Evolutionary conservation across 805 yeast genomes (phyloP).

Genomic region (Grigorovia yakushimaensis): DNA sequence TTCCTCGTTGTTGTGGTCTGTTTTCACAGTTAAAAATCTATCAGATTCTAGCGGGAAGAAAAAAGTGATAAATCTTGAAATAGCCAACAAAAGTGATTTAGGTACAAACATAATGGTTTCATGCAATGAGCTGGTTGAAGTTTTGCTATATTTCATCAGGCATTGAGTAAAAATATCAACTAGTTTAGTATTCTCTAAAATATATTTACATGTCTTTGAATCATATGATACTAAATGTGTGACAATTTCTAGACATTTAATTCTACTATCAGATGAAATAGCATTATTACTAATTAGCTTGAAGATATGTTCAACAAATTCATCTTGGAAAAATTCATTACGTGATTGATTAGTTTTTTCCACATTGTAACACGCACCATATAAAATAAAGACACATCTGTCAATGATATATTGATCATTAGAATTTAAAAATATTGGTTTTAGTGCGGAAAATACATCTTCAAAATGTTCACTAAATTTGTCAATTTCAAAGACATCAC

Average conservation of each 20-base stretch:
- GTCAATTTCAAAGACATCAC: conserved; percentile 1
- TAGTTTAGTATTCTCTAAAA: conserved; percentile 41
- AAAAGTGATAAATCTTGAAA: conserved; percentile 46
- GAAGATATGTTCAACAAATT: conserved; percentile 28
- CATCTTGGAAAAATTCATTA: conserved; percentile 13
- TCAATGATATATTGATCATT: conserved; percentile 35
- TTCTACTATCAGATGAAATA: conserved; percentile 22
- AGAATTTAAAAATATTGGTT: conserved; percentile 42
- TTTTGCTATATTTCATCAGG: conserved; percentile 41
- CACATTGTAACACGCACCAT: conserved; percentile 18
- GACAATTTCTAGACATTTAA: conserved; percentile 33
- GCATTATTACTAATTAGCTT: conserved; percentile 24
- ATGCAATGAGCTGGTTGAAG: conserved; percentile 34
- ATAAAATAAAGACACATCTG: conserved; percentile 17
- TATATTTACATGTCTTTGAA: conserved; percentile 32
- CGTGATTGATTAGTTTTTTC: background rate
- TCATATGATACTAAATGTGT: conserved; percentile 37
- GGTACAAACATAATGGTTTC: conserved; percentile 71
- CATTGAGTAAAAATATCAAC: conserved; percentile 41
- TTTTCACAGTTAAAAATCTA: conserved; percentile 20
- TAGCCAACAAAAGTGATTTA: conserved; percentile 47
- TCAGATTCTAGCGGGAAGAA: conserved; percentile 42
- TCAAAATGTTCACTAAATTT: conserved; percentile 38
- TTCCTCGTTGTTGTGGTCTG: conserved; percentile 3
- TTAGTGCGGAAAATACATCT: conserved; percentile 50